phyloP scores from a whole-genome alignment of 2,329 filamentous ascomycete species.

The Xylogone sp. region DNA sequence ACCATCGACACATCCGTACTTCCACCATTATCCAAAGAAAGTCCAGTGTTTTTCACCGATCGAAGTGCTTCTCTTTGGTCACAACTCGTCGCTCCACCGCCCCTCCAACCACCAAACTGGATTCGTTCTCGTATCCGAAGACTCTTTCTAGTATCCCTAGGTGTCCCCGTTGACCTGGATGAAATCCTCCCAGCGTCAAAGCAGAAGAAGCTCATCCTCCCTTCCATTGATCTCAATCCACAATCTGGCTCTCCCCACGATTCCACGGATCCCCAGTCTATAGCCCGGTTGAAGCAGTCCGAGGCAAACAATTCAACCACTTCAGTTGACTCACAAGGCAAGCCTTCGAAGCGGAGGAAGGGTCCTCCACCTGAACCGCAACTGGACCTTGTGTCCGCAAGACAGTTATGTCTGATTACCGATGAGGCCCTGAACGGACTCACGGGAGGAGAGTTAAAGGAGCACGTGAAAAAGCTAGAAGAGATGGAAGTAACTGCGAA shows the following conservation, averaged over 20 bases:
- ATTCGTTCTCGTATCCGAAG: constrained; percentile 92
- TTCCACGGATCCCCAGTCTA: constrained; percentile 45
- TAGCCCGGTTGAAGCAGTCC: constrained; percentile 22
- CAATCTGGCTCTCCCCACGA: constrained; percentile 49
- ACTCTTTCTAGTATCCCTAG: constrained; percentile 91
- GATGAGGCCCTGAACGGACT: constrained; percentile 78
- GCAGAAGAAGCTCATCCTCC: constrained; percentile 94
- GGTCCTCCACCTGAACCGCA: constrained; percentile 68
- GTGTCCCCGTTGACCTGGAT: constrained; percentile 93
- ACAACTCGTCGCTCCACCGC: constrained; percentile 90
- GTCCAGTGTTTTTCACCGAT: constrained; percentile 75
- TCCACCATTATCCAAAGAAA: constrained; percentile 38
- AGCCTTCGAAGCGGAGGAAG: constrained; percentile 41
- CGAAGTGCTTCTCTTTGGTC: constrained; percentile 92
- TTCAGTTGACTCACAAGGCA: constrained; percentile 56
- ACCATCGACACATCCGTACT: constrained; percentile 47
- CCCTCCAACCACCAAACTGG: constrained; percentile 95
- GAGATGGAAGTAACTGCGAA: constrained; percentile 68
- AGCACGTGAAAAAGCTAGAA: constrained; percentile 67
- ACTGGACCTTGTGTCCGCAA: constrained; percentile 74
- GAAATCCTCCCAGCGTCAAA: constrained; percentile 96
- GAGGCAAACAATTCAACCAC: constrained; percentile 53
- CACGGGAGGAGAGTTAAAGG: constrained; percentile 70
- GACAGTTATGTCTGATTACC: constrained; percentile 77
- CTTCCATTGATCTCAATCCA: constrained; percentile 59